A percentile compares a stretch with the other conserved stretches of the same genome.
Evolutionary conservation across 73 alveolate species (phyloP).

Genomic region (Halteria grandinella): DNA sequence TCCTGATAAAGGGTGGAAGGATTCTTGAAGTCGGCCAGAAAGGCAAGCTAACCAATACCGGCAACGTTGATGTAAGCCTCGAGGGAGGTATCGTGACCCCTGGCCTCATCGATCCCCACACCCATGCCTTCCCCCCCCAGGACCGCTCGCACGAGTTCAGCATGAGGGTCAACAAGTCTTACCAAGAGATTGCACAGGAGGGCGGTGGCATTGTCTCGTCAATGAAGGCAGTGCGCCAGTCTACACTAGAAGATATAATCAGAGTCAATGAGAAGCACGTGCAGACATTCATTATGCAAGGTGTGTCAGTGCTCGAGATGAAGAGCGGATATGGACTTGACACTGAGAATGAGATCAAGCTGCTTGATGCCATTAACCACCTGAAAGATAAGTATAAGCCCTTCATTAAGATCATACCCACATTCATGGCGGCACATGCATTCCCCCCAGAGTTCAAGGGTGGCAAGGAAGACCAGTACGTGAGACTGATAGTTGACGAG

Average conservation of each 20-base stretch:
- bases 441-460: constrained; percentile 61
- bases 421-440: constrained; percentile 72
- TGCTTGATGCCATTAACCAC: constrained; percentile 38
- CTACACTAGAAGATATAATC: constrained; percentile 43
- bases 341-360: constrained; percentile 59
- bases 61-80: background rate
- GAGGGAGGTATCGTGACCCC: constrained; percentile 45
- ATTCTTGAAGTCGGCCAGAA: constrained; percentile 5
- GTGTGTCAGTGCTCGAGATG: constrained; percentile 63
- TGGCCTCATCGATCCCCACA: constrained; percentile 72
- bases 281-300: constrained; percentile 47
- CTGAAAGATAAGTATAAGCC: constrained; percentile 39
- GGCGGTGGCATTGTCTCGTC: constrained; percentile 71
- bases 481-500: constrained; percentile 28
- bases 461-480: constrained; percentile 33
- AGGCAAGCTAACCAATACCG: background rate
- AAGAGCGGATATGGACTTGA: constrained; percentile 72
- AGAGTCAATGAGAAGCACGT: constrained; percentile 9
- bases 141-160: constrained; percentile 71
- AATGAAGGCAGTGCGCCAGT: constrained; percentile 37
- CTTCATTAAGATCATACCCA: constrained; percentile 53
- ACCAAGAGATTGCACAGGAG: constrained; percentile 60
- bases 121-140: constrained; percentile 66
- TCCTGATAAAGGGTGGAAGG: constrained; percentile 24
- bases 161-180: constrained; percentile 62